phyloP scores from a whole-genome alignment of 192 early-diverging fungal genomes.

The Dissophora globulifera region DNA sequence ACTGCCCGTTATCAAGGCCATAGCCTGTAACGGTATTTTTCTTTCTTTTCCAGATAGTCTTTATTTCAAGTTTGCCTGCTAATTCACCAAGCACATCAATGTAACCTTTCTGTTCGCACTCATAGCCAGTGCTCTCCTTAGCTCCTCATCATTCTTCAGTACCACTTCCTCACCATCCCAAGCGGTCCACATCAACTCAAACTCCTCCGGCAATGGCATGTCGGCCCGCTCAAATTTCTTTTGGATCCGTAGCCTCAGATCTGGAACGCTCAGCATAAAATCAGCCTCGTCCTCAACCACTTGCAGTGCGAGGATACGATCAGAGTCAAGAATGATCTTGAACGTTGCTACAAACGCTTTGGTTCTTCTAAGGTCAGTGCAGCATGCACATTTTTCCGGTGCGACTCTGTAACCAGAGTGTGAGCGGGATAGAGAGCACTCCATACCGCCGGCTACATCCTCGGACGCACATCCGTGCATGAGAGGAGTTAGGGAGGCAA shows the following conservation, averaged over 20 bases:
- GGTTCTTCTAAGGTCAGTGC: neutral
- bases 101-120: constrained; percentile 18
- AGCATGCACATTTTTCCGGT: neutral
- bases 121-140: constrained; percentile 1
- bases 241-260: constrained; percentile 10
- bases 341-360: constrained; percentile 5
- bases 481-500: no score
- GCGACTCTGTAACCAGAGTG: neutral
- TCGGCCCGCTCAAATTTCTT: constrained; percentile 15
- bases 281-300: constrained; percentile 1
- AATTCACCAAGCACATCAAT: constrained; percentile 16
- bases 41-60: no score
- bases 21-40: no score
- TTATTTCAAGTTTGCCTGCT: no score
- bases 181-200: constrained; percentile 24
- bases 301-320: constrained; percentile 26
- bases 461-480: no score
- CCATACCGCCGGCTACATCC: no score
- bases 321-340: constrained; percentile 22
- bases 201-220: constrained; percentile 8
- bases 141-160: constrained; percentile 34
- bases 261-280: constrained; percentile 20
- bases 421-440: no score
- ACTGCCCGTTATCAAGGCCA: no score
- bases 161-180: constrained; percentile 15